Percentiles rank a stretch among this genome's conserved stretches.
phyloP scores from a whole-genome alignment of 108 stramenopile species.

The Stephanodiscus minutulus region DNA sequence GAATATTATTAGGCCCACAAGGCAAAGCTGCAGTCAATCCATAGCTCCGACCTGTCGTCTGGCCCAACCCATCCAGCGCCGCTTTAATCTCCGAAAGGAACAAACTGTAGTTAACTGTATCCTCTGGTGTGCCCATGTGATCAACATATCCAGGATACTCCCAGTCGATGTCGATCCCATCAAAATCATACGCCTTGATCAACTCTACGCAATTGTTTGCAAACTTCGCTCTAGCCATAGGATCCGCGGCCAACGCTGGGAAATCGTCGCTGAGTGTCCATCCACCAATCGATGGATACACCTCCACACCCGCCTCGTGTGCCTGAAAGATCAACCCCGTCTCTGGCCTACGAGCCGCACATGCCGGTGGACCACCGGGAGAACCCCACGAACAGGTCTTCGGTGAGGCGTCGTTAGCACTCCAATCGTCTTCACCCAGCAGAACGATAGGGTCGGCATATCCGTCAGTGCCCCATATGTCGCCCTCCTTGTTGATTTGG shows the following conservation, averaged over 20 bases:
- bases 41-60: constrained; percentile 17
- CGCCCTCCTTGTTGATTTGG: constrained; percentile 17
- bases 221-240: constrained; percentile 1
- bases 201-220: constrained; percentile 19
- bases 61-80: constrained; percentile 17
- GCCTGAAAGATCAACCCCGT: constrained; percentile 18
- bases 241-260: constrained; percentile 22
- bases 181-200: constrained; percentile 28
- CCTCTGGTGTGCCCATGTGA: constrained; percentile 25
- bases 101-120: constrained; percentile 24
- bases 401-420: background rate
- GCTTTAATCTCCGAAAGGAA: constrained; percentile 11
- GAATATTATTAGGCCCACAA: constrained; percentile 34
- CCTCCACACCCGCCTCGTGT: constrained; percentile 15
- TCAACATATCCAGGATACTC: constrained; percentile 26
- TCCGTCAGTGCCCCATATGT: constrained; percentile 43
- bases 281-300: constrained; percentile 20
- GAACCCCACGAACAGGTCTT: constrained; percentile 20
- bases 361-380: constrained; percentile 1
- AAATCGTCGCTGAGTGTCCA: constrained; percentile 20
- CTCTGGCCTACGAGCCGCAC: constrained; percentile 2
- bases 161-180: constrained; percentile 19
- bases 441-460: constrained; percentile 39
- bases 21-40: constrained; percentile 36
- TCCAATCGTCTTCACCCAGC: constrained; percentile 16